These are phyloP conservation scores for Tolypocladium album DNA, from an alignment of 2,329 filamentous ascomycete species.

Conservation along the genomic window DNA sequence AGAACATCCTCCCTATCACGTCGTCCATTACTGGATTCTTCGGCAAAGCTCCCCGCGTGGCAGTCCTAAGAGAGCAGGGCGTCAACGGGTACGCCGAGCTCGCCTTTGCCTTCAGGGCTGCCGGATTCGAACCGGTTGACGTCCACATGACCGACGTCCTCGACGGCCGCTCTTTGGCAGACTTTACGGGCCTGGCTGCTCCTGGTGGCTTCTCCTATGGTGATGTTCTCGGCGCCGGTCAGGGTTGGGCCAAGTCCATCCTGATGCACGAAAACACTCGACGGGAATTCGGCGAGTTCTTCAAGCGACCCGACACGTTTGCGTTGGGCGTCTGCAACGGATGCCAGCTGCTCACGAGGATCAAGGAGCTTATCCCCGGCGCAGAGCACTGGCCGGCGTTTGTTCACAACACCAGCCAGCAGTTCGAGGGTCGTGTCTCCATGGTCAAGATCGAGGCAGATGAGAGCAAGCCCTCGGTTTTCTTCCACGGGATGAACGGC, in stretches of 20 bases:
- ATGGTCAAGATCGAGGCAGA: constrained; percentile 70
- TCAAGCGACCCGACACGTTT: constrained; percentile 81
- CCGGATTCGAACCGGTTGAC: constrained; percentile 85
- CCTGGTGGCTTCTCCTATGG: constrained; percentile 96
- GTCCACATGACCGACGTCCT: constrained; percentile 95
- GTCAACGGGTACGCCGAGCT: constrained; percentile 96
- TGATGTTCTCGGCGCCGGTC: constrained; percentile 76
- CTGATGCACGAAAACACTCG: constrained; percentile 70
- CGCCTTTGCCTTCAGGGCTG: constrained; percentile 88
- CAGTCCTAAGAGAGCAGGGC: constrained; percentile 89
- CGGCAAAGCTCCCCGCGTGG: constrained; percentile 59
- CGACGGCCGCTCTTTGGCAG: constrained; percentile 65
- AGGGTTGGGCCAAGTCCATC: constrained; percentile 92
- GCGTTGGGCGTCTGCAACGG: constrained; percentile 93
- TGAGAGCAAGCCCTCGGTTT: constrained; percentile 54
- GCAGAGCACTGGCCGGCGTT: constrained; percentile 76
- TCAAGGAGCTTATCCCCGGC: constrained; percentile 76
- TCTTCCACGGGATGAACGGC: constrained; percentile 80
- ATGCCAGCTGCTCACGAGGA: constrained; percentile 82
- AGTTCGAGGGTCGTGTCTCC: constrained; percentile 79
- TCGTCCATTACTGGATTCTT: constrained; percentile 39
- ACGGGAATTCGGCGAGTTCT: constrained; percentile 73
- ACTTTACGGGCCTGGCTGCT: constrained; percentile 83
- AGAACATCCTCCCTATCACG: constrained; percentile 57
- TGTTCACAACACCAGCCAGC: constrained; percentile 71